phyloP scores from a whole-genome alignment of 805 yeast species.

The Candida multigemmis region DNA sequence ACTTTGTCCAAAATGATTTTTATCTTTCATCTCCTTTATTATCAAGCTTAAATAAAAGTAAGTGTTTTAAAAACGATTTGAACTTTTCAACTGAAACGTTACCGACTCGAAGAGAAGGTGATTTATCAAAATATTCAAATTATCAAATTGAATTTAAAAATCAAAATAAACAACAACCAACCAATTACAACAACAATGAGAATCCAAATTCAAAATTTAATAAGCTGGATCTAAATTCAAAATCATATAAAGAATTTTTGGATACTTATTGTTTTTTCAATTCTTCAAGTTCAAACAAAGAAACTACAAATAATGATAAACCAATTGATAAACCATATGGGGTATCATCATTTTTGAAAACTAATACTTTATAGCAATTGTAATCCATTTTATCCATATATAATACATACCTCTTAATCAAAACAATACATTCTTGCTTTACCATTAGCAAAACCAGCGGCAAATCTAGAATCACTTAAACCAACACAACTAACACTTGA shows the following conservation, averaged over 20 bases:
- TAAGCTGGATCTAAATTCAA: constrained; percentile 35
- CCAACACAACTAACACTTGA: constrained; percentile 59
- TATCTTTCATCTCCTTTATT: constrained; percentile 29
- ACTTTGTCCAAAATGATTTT: constrained; percentile 24
- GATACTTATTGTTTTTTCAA: constrained; percentile 53
- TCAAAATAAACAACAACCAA: too few relatives aligned
- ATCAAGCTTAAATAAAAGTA: constrained; percentile 7
- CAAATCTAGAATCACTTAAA: constrained; percentile 80
- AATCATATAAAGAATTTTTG: constrained; percentile 46
- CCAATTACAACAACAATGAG: too few relatives aligned
- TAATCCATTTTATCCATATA: neutral
- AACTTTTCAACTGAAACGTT: constrained; percentile 4
- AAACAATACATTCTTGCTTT: constrained; percentile 77
- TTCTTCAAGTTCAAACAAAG: constrained; percentile 1
- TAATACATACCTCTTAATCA: constrained; percentile 26
- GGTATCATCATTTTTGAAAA: constrained; percentile 12
- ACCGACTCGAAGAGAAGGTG: too few relatives aligned
- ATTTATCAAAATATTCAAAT: constrained; percentile 2
- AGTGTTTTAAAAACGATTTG: neutral
- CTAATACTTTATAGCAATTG: neutral
- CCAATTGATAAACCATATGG: constrained; percentile 1
- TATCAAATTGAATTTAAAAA: neutral
- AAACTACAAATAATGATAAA: neutral
- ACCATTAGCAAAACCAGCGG: constrained; percentile 86
- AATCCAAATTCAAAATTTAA: constrained; percentile 2